These are phyloP conservation scores for Sungouiozyma intestinalis DNA, from an alignment of 805 yeast species.

Conservation along the genomic window DNA sequence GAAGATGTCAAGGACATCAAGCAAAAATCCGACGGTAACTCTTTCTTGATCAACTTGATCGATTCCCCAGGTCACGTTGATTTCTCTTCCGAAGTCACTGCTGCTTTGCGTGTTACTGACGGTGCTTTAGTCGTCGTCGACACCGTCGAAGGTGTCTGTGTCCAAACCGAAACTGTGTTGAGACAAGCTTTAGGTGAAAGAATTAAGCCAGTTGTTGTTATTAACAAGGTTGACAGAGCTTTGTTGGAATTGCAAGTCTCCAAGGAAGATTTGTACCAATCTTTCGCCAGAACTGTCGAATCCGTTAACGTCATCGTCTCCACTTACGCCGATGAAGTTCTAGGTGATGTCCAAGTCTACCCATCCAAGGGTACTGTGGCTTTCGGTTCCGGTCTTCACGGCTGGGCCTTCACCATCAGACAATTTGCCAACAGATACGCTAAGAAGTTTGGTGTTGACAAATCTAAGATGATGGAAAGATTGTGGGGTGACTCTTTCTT, in stretches of 20 bases:
- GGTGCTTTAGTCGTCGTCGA: slow-evolving; percentile 99
- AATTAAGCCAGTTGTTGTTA: slow-evolving; percentile 96
- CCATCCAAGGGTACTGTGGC: slow-evolving; percentile 99
- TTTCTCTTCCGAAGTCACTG: slow-evolving; percentile 99
- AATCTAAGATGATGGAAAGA: slow-evolving; percentile 95
- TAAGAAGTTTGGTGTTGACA: slow-evolving; percentile 99
- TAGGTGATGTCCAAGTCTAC: slow-evolving; percentile 98
- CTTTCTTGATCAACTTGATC: slow-evolving; percentile 93
- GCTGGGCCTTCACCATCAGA: slow-evolving; percentile 99
- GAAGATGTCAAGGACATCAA: slow-evolving; percentile 81
- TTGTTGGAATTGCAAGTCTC: slow-evolving; percentile 96
- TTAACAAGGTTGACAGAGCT: slow-evolving; percentile 99
- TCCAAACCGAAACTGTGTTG: slow-evolving; percentile 98
- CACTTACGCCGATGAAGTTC: slow-evolving; percentile 78
- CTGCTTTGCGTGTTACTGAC: slow-evolving; percentile 98
- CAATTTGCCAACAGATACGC: slow-evolving; percentile 97
- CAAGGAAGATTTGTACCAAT: slow-evolving; percentile 98
- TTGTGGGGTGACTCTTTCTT: slow-evolving; percentile 99
- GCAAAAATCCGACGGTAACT: slow-evolving; percentile 81
- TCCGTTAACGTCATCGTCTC: slow-evolving; percentile 97
- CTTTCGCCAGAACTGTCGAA: slow-evolving; percentile 97
- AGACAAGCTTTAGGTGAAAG: slow-evolving; percentile 99
- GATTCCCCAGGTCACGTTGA: slow-evolving; percentile 99
- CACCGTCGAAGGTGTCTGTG: slow-evolving; percentile 99
- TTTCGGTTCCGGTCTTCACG: slow-evolving; percentile 99